These are phyloP conservation scores for Rhododendron vialii DNA, from an alignment of 148 eudicot genomes.

Conservation along the genomic window DNA sequence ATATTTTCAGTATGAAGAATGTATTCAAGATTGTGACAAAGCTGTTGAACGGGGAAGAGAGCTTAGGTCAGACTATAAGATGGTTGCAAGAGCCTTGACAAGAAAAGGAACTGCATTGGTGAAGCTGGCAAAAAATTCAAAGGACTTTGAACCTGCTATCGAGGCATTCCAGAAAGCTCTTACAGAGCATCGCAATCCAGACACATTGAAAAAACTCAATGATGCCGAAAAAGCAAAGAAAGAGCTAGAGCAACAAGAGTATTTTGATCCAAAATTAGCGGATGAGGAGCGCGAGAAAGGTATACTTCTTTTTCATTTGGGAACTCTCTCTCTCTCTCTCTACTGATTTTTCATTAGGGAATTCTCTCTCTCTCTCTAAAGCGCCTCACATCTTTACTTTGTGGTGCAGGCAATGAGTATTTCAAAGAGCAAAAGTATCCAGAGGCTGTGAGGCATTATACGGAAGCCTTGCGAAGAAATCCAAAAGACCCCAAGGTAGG, in stretches of 20 bases:
- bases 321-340: background rate
- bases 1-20: conserved; percentile 66
- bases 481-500: conserved; percentile 74
- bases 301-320: conserved; percentile 4
- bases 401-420: conserved; percentile 63
- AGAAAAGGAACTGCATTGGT: conserved; percentile 88
- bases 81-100: conserved; percentile 93
- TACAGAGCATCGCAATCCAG: conserved; percentile 96
- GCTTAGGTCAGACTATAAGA: conserved; percentile 87
- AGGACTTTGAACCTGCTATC: conserved; percentile 82
- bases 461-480: conserved; percentile 81
- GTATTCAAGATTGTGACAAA: conserved; percentile 86
- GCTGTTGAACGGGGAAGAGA: conserved; percentile 98
- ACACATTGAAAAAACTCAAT: conserved; percentile 82
- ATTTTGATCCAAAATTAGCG: conserved; percentile 77
- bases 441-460: conserved; percentile 82
- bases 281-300: conserved; percentile 99
- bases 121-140: conserved; percentile 76
- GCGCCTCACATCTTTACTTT: background rate
- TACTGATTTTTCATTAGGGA: background rate
- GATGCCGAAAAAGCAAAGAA: conserved; percentile 97
- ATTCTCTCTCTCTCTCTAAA: background rate
- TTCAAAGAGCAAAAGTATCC: conserved; percentile 89
- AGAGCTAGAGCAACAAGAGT: conserved; percentile 87
- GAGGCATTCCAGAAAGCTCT: conserved; percentile 93